Conservation (phyloP, 179 eudicot genomes). For the Silene coronaria region DNA sequence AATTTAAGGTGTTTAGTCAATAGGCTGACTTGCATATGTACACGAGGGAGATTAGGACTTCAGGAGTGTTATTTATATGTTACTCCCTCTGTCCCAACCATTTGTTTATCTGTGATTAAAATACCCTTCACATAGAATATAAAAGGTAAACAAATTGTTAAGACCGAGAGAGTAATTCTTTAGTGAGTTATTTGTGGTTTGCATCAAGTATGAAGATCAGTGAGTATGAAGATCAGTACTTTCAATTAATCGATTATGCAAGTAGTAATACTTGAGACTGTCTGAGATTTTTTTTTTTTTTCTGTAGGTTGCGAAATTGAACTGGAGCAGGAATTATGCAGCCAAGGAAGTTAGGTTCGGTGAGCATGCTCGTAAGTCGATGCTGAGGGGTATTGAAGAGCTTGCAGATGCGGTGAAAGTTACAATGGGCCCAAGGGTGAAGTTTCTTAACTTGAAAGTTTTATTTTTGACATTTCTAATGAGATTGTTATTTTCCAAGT, state of each 20-base stretch:
- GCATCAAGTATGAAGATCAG: neutral
- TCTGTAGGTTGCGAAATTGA: conserved; percentile 27
- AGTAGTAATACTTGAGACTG: too few species aligned
- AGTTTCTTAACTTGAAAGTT: neutral
- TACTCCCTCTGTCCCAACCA: too few species aligned
- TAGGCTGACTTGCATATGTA: too few species aligned
- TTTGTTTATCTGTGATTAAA: too few species aligned
- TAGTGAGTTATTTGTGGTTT: neutral
- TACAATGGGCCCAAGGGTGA: conserved; percentile 98
- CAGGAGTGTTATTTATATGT: too few species aligned
- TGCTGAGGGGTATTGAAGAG: conserved; percentile 90
- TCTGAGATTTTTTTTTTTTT: neutral
- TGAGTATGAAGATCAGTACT: neutral
- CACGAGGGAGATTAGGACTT: too few species aligned
- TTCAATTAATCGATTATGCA: neutral
- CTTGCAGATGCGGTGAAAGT: conserved; percentile 97
- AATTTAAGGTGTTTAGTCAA: too few species aligned
- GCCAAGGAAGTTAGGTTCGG: conserved; percentile 90
- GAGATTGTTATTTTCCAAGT: too few species aligned
- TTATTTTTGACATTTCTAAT: neutral
- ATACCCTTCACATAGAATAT: too few species aligned
- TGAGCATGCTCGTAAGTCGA: conserved; percentile 72
- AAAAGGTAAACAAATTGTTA: too few species aligned
- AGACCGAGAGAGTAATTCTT: too few species aligned
- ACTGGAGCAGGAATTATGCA: conserved; percentile 84